phyloP scores from a whole-genome alignment of 2,329 filamentous ascomycete species.

The Pseudogymnoascus sp. region DNA sequence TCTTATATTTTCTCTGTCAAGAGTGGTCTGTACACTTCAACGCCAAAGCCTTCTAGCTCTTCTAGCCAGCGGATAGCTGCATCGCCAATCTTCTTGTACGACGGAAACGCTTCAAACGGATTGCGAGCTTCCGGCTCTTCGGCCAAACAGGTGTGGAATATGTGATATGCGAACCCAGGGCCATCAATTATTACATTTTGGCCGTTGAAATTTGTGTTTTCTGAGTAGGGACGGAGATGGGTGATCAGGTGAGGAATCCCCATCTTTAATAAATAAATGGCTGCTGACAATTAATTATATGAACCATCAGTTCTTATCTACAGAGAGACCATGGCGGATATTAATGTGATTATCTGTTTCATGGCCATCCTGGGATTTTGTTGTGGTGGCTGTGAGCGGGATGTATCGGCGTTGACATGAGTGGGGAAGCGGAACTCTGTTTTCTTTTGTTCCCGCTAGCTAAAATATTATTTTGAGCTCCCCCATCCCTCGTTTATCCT shows the following conservation, averaged over 20 bases:
- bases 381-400: neutral
- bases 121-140: slow-evolving; percentile 35
- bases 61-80: slow-evolving; percentile 58
- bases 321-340: neutral
- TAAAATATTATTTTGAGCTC: slow-evolving; percentile 13
- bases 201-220: slow-evolving; percentile 36
- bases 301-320: neutral
- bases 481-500: slow-evolving; percentile 10
- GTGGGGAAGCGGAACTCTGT: slow-evolving; percentile 1
- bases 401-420: slow-evolving; percentile 9
- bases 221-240: slow-evolving; percentile 48
- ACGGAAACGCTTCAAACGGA: slow-evolving; percentile 48
- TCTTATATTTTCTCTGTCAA: slow-evolving; percentile 15
- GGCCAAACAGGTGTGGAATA: slow-evolving; percentile 53
- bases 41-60: slow-evolving; percentile 46
- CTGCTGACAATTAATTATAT: neutral
- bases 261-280: slow-evolving; percentile 38
- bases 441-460: slow-evolving; percentile 11
- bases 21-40: slow-evolving; percentile 52
- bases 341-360: neutral
- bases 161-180: slow-evolving; percentile 68
- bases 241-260: slow-evolving; percentile 53
- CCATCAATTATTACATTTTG: slow-evolving; percentile 62
- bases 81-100: slow-evolving; percentile 57
- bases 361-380: neutral